Evolutionary conservation across 2,329 filamentous ascomycete species (phyloP).

Genomic region (Trichoderma sp.): DNA sequence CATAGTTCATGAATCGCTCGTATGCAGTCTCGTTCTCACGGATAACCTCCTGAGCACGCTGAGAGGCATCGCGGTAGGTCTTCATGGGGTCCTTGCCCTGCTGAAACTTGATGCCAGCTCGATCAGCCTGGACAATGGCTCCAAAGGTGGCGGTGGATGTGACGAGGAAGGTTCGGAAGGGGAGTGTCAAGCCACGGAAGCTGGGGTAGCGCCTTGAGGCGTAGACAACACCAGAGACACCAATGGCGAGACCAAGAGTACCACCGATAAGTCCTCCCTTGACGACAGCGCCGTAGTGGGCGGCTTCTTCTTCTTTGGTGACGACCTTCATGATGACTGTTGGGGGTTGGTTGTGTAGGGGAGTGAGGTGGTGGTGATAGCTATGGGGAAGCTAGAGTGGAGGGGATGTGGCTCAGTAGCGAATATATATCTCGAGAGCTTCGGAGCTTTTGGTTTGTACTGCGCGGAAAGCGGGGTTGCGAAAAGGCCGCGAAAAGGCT

Average conservation of each 20-base stretch:
- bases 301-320: constrained; percentile 86
- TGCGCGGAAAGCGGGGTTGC: not conserved
- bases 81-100: constrained; percentile 62
- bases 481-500: not conserved
- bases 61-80: constrained; percentile 60
- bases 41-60: constrained; percentile 53
- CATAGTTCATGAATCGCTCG: constrained; percentile 68
- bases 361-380: not conserved
- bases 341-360: not conserved
- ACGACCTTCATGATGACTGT: constrained; percentile 79
- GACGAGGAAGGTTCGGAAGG: constrained; percentile 87
- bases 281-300: constrained; percentile 78
- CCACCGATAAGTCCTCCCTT: constrained; percentile 77
- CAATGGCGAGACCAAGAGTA: constrained; percentile 62
- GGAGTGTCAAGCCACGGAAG: constrained; percentile 79
- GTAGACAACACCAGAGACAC: constrained; percentile 63
- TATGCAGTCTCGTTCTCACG: constrained; percentile 54
- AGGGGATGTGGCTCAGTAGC: not conserved
- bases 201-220: constrained; percentile 70
- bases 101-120: constrained; percentile 63
- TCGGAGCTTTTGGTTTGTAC: not conserved
- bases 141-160: constrained; percentile 79
- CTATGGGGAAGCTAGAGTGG: not conserved
- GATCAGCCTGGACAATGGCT: constrained; percentile 86
- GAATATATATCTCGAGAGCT: not conserved